Evolutionary conservation across 352 stramenopile genomes (phyloP).

Genomic region (Pythium guiyangense): DNA sequence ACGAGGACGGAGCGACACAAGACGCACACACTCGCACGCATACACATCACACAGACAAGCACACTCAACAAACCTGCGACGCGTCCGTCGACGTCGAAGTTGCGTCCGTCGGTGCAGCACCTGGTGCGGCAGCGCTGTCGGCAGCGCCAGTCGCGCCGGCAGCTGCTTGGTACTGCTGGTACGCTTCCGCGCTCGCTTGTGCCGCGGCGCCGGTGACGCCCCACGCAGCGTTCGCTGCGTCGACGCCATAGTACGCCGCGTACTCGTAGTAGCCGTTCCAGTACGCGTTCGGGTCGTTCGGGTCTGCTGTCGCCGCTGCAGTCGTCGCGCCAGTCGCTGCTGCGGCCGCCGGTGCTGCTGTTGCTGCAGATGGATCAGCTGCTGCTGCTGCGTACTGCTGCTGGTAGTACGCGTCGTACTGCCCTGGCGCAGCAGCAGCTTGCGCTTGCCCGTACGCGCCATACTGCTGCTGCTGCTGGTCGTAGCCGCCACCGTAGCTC

Average conservation of each 20-base stretch:
- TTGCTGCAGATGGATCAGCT: conserved; percentile 6
- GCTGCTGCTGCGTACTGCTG: conserved; percentile 50
- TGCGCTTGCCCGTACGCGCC: conserved; percentile 44
- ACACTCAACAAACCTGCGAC: conserved; percentile 66
- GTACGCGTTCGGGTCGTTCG: conserved; percentile 86
- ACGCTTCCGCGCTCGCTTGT: conserved; percentile 60
- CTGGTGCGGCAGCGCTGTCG: conserved; percentile 7
- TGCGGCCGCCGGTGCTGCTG: conserved; percentile 6
- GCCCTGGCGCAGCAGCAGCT: conserved; percentile 11
- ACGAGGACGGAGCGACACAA: conserved; percentile 8
- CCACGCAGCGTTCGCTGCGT: conserved; percentile 82
- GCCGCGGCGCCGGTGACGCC: conserved; percentile 74
- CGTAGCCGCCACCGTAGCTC: conserved; percentile 47
- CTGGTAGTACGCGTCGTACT: conserved; percentile 75
- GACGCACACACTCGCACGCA: conserved; percentile 3
- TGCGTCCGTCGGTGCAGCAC: conserved; percentile 8
- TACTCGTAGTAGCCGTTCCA: conserved; percentile 90
- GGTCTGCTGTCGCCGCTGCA: conserved; percentile 40
- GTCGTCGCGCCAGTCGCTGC: conserved; percentile 13
- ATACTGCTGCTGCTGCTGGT: conserved; percentile 30
- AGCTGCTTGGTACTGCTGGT: conserved; percentile 68
- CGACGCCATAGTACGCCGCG: conserved; percentile 83
- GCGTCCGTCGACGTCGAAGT: conserved; percentile 16
- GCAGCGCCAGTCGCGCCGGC: conserved; percentile 17
- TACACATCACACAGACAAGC: conserved; percentile 1